Evolutionary conservation across 805 yeast genomes (phyloP), one percentile per base, ranked within the genome.

Genomic region (Barnettozyma salicaria): DNA sequence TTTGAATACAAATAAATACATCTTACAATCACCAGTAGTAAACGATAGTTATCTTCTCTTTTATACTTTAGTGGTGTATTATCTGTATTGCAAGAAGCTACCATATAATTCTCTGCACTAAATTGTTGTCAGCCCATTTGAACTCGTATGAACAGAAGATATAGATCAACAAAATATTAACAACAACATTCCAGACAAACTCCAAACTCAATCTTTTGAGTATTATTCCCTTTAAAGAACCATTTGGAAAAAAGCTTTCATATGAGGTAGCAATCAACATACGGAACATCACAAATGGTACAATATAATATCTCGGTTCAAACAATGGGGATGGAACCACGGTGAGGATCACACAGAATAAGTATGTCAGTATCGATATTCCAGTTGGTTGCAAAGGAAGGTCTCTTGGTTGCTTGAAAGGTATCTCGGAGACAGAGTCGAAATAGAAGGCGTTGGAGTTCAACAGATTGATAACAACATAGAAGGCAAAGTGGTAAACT

Each of bases 281-380:
- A 48, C 97, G 72, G 76, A 89, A 87, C 27, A 88, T 58, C 10
- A 83, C 56, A 53, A 74, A 78, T 4, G 97, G 97, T 5, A 87
- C 50, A 33, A 90, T 84, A 58, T 81, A 92, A 57, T 92, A 92
- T 40, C 98, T 73, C 33, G 97, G 96, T 59, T 92, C 98, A 52
- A 92, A 79, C 45, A 92, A 65, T 5, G 97, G 98, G 0, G 96
- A 80, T 16, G 97, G 96, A 0, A 83, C 73, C 16, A 92, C 65
- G 0, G 92, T 81, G 6, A 76, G 56, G 1, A 68, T 49, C 0
- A 75, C 65, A 29, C 88, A 79, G 0, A 60, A 58, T 2, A 76
- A 37, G 41, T 69, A 78, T 0, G 78, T 71, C 5, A 74, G 35
- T 28, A 72, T 67, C n/a, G 80, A 60, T 16, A 67, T 61, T 19